Base-by-base conservation (phyloP, 306 rosid genomes). In the Luffa acutangula region DNA sequence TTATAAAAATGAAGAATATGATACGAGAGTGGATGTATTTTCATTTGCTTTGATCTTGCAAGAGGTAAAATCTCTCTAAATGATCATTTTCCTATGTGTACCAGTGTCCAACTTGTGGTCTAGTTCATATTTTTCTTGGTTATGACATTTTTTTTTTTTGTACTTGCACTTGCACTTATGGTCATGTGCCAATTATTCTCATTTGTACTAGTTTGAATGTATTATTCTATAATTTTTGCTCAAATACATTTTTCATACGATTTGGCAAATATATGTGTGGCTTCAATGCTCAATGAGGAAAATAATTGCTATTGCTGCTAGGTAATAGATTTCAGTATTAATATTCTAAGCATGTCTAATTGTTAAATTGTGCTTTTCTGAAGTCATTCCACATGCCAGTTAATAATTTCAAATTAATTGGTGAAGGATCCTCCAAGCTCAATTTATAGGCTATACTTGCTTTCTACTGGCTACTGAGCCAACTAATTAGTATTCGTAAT, bases 11-110 rank as follows among this genome's bases (percentile, higher is more conserved):
- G 92, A 87, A 87, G 97, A 91, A 83, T 95, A 92, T 84, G 98
- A 86, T 82, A 95, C 97, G 21, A 95, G 90, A 90, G 97, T 92
- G 83, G 98, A 95, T 85, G 96, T 95, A 17, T 95, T 92, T 88
- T 92, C 97, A 63, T 95, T 95, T 84, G 92, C 93, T 59, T 84
- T 92, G 80, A 93, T 95, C 85, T 84, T 95, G 78, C 97, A 92
- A 89, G 97, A 92, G 98, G 97, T 92, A 46, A 75, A 52, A 17
- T 52, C 46, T 75, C 78, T 75, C 60, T 48, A 25, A 5, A 74
- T 31, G 60, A 74, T 33, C 14, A 17, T 52, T 75, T 42, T 73
- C 25, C n/a, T 48, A 89, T 81, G 33, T 48, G 56, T 70, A 73
- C 78, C 69, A 79, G 33, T 53, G 6, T 71, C 17, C 76, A 46